A percentile compares a stretch with the other conserved stretches of the same genome.
Evolutionary conservation across 108 stramenopile genomes (phyloP).

Genomic region (Cyclotella baltica): DNA sequence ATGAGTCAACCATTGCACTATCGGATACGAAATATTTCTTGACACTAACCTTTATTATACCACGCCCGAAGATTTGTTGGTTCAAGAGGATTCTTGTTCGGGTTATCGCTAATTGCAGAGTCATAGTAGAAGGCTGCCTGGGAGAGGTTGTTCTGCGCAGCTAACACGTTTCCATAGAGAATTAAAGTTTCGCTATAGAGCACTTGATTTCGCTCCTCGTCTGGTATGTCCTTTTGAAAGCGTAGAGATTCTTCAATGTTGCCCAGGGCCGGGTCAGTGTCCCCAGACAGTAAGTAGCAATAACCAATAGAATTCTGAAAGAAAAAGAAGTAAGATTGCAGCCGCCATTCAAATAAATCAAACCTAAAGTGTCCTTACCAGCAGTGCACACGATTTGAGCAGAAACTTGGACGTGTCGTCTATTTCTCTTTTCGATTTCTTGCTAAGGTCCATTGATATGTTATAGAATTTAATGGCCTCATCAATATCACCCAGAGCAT

Average conservation of each 20-base stretch:
- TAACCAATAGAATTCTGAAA: background rate
- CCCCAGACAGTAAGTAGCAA: background rate
- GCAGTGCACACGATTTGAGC: background rate
- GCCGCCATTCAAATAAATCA: background rate
- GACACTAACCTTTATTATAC: conserved; percentile 4
- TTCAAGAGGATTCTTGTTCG: conserved; percentile 3
- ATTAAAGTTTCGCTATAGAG: background rate
- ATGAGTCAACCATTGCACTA: background rate
- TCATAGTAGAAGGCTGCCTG: background rate
- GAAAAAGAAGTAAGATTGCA: background rate
- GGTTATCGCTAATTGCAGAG: background rate
- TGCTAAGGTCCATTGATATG: background rate
- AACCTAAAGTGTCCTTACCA: background rate
- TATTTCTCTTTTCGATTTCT: background rate
- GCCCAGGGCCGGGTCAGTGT: background rate
- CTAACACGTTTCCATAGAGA: background rate
- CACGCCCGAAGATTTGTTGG: background rate
- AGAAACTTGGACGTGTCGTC: background rate
- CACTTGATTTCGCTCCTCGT: background rate
- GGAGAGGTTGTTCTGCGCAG: background rate
- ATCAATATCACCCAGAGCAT: background rate
- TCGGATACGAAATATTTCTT: background rate
- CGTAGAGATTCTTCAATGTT: background rate
- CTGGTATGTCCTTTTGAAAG: background rate
- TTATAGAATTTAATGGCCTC: background rate